Base-by-base conservation (phyloP, 1,284 basidiomycete genomes). In the Phellinidium pouzarii region DNA sequence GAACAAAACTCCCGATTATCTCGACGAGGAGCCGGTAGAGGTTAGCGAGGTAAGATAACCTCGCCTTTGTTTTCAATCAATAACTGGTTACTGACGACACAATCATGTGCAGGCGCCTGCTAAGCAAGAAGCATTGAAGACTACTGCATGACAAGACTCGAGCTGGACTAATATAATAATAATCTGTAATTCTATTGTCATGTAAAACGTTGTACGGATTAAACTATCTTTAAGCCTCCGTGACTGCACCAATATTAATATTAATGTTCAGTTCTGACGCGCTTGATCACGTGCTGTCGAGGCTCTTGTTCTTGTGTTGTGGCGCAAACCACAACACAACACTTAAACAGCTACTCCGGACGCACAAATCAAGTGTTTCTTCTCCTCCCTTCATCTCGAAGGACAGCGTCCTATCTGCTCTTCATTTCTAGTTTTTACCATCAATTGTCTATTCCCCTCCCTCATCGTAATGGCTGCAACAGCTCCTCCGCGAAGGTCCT, bases 1-100 rank as follows among this genome's bases (percentile, higher is more conserved):
- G 48, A 87, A 84, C 66, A 89, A 89, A 63, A 80, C 81, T 27
- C 94, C 94, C 44, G 92, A 95, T 66, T 94, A 95, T 66, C 73
- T 94, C 14, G 93, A 96, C 64, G 84, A 92, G 54, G 71, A 87
- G 25, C 92, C 92, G 20, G 68, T 81, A n/a, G 85, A 86, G 61
- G 36, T 74, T 22, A 63, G 64, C 53, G 83, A 87, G 71, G 86
- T 82, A 53, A 45, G 69, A 62, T 27, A 12, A 4, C n/a, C 9
- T 9, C 25, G 27, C 2, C 37, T 43, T 17, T 31, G 11, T 9
- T 42, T 12, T 22, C 19, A 34, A 2, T n/a, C 17, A 17, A 40
- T 2, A 22, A 38, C 19, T 48, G 2, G 34, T n/a, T 40, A 5
- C 25, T 41, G 47, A 40, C n/a, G n/a, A n/a, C n/a, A 34, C 26